Base-by-base conservation (phyloP, 2,329 filamentous ascomycete species). In the Aspergillus ochraceoroseus region DNA sequence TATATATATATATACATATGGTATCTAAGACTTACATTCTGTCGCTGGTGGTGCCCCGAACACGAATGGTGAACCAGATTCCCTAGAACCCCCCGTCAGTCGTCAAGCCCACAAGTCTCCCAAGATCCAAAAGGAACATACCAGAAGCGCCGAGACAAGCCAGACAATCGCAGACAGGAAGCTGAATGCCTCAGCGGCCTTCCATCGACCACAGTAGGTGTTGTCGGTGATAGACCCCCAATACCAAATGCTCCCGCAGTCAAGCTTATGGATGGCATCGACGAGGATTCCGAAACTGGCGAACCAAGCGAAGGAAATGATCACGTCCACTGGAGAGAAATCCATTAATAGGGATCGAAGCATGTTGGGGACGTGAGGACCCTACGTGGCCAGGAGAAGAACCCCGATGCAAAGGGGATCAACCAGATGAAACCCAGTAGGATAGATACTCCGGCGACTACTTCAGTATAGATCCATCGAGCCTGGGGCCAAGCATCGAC, bases 401-500 rank as follows among this genome's bases (percentile, higher is more conserved):
- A 86, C 32, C 72, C 74, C 35, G 70, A 68, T 2, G 77, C 75
- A 57, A 85, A 85, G 2, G 85, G 85, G 27, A 89, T 71, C 18
- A 88, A 71, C 77, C 83, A 86, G 47, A 89, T 61, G 17, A 89
- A 64, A 4, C 77, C 71, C n/a, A 86, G 68, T 27, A 89, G 61
- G 39, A 88, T 78, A 8, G 80, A 78, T 12, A 89, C 56, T 13
- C 73, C 80, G 2, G 85, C 81, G 26, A 88, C 73, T 12, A 86
- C 77, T 56, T 84, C 77, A 31, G 83, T 77, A 70, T 87, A 89
- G 65, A 89, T 86, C 68, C 82, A 80, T 41, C 84, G 80, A 23
- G 74, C 79, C 26, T 76, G 66, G 12, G 71, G 66, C 72, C 76
- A 80, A 44, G 70, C 63, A 38, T 72, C 70, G 23, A 70, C 62